Evolutionary conservation across 306 rosid species (phyloP).

Genomic region (Rosa lucieae): DNA sequence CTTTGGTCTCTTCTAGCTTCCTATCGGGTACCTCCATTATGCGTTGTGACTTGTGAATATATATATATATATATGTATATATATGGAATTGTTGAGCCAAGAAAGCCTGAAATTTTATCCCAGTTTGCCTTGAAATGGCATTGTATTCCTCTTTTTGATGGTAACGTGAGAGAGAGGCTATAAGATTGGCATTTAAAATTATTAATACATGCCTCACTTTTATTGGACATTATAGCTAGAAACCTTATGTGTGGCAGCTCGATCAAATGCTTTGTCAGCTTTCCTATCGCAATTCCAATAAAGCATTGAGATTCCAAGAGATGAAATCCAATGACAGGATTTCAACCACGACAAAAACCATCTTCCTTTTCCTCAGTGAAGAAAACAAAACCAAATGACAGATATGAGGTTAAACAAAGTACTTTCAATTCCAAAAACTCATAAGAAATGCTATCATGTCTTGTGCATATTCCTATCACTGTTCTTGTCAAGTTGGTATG

Average conservation of each 20-base stretch:
- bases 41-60: background rate
- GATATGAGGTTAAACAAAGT: background rate
- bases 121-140: conserved; percentile 18
- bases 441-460: background rate
- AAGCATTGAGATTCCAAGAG: conserved; percentile 28
- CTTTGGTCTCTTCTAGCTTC: conserved; percentile 17
- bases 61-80: too few species aligned
- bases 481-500: background rate
- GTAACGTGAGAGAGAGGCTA: conserved; percentile 26
- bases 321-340: conserved; percentile 25
- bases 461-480: background rate
- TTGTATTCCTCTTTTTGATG: conserved; percentile 17
- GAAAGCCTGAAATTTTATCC: background rate
- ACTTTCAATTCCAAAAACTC: background rate
- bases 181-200: conserved; percentile 16
- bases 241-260: conserved; percentile 21
- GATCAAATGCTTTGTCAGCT: conserved; percentile 36
- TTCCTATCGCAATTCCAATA: conserved; percentile 19
- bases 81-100: background rate
- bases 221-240: conserved; percentile 30
- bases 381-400: conserved; percentile 9
- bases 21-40: background rate
- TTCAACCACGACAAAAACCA: conserved; percentile 11
- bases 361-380: conserved; percentile 17
- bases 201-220: conserved; percentile 23